phyloP scores from a whole-genome alignment of 352 stramenopile species.

The Globisporangium lucens region DNA sequence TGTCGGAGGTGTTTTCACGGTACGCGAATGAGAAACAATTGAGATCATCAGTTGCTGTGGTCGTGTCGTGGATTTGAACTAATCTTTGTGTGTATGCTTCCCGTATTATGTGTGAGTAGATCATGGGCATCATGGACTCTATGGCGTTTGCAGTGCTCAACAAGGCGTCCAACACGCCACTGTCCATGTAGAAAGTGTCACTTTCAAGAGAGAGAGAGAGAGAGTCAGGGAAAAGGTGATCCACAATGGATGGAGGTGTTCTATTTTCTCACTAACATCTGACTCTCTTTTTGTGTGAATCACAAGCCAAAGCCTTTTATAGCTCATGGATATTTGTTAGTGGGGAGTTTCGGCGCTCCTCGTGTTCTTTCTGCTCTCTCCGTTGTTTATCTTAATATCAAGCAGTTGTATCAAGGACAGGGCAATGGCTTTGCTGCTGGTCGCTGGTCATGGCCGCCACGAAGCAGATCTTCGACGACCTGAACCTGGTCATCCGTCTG shows the following conservation, averaged over 20 bases:
- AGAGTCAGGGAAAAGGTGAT: too few species aligned
- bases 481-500: conserved; percentile 64
- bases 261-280: too few species aligned
- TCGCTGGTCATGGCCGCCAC: conserved; percentile 18
- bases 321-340: too few species aligned
- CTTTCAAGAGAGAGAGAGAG: neutral
- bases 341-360: too few species aligned
- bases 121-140: conserved; percentile 73
- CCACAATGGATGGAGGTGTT: too few species aligned
- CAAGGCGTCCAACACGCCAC: conserved; percentile 39
- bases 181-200: conserved; percentile 31
- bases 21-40: conserved; percentile 23
- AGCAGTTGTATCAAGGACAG: neutral
- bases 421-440: neutral
- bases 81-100: neutral
- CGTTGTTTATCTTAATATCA: neutral
- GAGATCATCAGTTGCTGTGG: neutral
- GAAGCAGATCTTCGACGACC: conserved; percentile 72
- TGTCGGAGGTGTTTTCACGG: conserved; percentile 89
- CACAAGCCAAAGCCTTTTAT: too few species aligned
- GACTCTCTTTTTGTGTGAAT: too few species aligned
- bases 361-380: too few species aligned
- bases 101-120: conserved; percentile 22
- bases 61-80: neutral
- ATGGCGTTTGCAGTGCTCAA: conserved; percentile 50